phyloP scores from a whole-genome alignment of 176 grass and related monocot genomes.

The Paspalum vaginatum region DNA sequence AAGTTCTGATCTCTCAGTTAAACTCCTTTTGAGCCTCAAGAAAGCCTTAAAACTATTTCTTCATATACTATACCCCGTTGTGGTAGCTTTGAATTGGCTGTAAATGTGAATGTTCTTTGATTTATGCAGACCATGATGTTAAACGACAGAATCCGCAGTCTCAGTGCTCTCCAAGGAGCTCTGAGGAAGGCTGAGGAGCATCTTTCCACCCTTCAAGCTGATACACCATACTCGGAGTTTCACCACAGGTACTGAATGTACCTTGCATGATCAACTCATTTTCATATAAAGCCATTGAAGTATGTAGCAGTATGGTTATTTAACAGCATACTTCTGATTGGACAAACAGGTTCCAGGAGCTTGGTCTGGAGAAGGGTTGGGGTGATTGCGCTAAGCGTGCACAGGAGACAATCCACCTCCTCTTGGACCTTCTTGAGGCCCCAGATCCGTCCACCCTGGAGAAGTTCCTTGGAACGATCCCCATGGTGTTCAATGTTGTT shows the following conservation, averaged over 20 bases:
- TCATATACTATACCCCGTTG: background rate
- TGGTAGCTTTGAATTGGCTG: background rate
- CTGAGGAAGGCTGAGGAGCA: conserved; percentile 96
- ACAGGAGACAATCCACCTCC: conserved; percentile 88
- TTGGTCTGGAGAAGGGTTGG: conserved; percentile 97
- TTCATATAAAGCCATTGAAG: background rate
- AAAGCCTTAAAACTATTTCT: background rate
- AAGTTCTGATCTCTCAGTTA: background rate
- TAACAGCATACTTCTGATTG: conserved; percentile 5
- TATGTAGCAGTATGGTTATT: conserved; percentile 4
- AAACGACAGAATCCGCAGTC: conserved; percentile 95
- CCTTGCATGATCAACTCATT: background rate
- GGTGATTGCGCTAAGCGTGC: conserved; percentile 82
- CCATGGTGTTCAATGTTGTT: conserved; percentile 98
- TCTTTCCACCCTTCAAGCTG: conserved; percentile 62
- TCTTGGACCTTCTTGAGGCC: conserved; percentile 97
- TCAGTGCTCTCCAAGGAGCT: conserved; percentile 77
- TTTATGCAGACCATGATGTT: conserved; percentile 91
- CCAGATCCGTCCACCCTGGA: conserved; percentile 91
- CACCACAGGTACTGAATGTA: conserved; percentile 66
- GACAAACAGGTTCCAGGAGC: conserved; percentile 85
- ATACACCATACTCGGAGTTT: conserved; percentile 87
- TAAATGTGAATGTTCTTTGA: conserved; percentile 1
- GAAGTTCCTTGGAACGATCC: conserved; percentile 92
- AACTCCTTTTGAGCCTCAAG: background rate